Base-by-base conservation (phyloP, 805 yeast species). In the Candida michaelii region DNA sequence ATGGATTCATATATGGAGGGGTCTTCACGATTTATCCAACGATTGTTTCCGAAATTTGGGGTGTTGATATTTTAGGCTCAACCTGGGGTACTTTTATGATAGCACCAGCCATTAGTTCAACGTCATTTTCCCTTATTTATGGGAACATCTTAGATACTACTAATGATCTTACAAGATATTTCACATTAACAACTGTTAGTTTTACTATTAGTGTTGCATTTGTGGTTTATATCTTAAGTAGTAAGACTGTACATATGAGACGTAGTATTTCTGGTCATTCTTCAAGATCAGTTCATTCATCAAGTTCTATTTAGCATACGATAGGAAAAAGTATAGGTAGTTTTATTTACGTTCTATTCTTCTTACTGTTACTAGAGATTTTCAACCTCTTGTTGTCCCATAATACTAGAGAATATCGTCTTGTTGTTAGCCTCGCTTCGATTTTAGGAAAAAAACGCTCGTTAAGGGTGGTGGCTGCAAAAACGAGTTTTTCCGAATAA, bases 51-150 rank as follows among this genome's bases (percentile, higher is more conserved):
- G 71, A 83, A 3, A 79, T 86, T 2, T 93, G 96, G 89, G 97
- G 97, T 0, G 75, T 85, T 16, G 89, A 85, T 32, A 76, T 86
- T 25, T 80, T 91, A 62, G 98, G 97, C 0, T 85, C 96, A 2
- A 85, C 91, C 1, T 91, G 96, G 88, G 97, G 97, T 2, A 69
- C 85, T 18, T 86, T 89, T 59, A 83, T 89, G 76, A 73, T 86
- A 27, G 93, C 95, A 0, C 96, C 97, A 2, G 96, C 97, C 0
- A 49, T 87, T 2, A 96, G 96, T 1, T 72, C 91, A 1, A 69
- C 85, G 4, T 47, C 77, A 2, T 85, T 76, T 53, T 90, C 95
- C 5, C 54, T 85, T 39, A 49, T 82, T 10, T 89, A 83, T 58
- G 97, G 95, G 1, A 53, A 63, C 17, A 61, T 79, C 14, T 82